Evolutionary conservation across 1,284 basidiomycete genomes (phyloP).

Genomic region (Cutaneotrichosporon arboriforme): DNA sequence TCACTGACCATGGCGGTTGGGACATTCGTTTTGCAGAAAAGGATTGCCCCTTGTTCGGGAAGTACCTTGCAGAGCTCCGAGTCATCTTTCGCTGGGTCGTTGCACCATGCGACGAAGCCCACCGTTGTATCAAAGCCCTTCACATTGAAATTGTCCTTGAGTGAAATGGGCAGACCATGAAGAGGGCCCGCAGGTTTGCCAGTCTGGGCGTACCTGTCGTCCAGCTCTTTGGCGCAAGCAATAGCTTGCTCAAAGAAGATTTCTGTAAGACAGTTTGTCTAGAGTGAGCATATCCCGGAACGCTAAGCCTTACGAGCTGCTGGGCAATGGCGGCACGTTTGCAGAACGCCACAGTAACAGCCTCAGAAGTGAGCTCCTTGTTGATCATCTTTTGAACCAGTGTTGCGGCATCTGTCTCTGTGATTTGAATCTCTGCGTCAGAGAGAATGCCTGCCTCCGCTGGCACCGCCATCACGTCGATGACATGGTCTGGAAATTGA

Average conservation of each 20-base stretch:
- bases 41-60: conserved; percentile 31
- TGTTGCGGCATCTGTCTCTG: conserved; percentile 48
- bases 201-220: conserved; percentile 42
- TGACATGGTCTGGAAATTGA: conserved; percentile 46
- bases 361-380: conserved; percentile 27
- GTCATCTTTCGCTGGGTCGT: conserved; percentile 27
- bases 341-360: conserved; percentile 56
- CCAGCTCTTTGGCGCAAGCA: conserved; percentile 46
- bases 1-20: conserved; percentile 31
- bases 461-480: conserved; percentile 57
- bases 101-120: conserved; percentile 34
- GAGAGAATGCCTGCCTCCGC: conserved; percentile 59
- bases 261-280: conserved; percentile 51
- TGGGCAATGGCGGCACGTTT: conserved; percentile 76
- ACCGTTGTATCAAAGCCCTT: conserved; percentile 45
- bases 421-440: conserved; percentile 61
- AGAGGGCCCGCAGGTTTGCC: conserved; percentile 49
- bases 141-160: conserved; percentile 45
- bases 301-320: conserved; percentile 61
- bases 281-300: background rate
- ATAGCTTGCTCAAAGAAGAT: conserved; percentile 50
- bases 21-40: conserved; percentile 42
- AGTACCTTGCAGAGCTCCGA: conserved; percentile 33
- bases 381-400: conserved; percentile 27
- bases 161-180: conserved; percentile 53